Conservation (phyloP, 2,329 filamentous ascomycete genomes). For the Periconia sp. region DNA sequence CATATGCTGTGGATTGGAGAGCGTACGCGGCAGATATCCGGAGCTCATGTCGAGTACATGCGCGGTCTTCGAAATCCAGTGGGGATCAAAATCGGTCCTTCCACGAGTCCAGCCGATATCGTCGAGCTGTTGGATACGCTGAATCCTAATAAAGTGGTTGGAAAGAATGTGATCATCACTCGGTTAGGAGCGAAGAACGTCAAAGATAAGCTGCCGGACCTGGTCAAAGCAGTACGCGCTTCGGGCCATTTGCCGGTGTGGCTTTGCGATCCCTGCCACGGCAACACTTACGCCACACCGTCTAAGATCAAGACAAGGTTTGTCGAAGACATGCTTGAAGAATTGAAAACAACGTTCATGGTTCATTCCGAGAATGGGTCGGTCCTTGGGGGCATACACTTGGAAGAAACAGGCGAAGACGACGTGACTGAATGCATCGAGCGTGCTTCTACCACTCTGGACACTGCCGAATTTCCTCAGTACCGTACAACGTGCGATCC, state of each 20-base stretch:
- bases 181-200: conserved; percentile 8
- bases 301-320: conserved; percentile 9
- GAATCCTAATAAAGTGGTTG: neutral
- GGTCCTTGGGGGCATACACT: neutral
- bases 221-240: conserved; percentile 7
- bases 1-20: conserved; percentile 16
- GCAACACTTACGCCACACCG: conserved; percentile 9
- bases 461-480: neutral
- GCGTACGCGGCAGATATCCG: conserved; percentile 15
- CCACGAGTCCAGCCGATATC: conserved; percentile 1
- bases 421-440: neutral
- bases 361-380: neutral
- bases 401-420: neutral
- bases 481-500: neutral
- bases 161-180: conserved; percentile 11
- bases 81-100: conserved; percentile 13
- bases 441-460: neutral
- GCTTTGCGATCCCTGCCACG: conserved; percentile 14
- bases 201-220: conserved; percentile 4
- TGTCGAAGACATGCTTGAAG: conserved; percentile 4
- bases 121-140: conserved; percentile 5
- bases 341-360: conserved; percentile 4
- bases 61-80: conserved; percentile 17
- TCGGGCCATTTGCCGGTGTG: conserved; percentile 5
- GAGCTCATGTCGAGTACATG: conserved; percentile 17